A percentile compares a stretch with the other conserved stretches of the same genome.
phyloP scores from a whole-genome alignment of 225 moss, liverwort and hornwort species.

The Straminergon stramineum region DNA sequence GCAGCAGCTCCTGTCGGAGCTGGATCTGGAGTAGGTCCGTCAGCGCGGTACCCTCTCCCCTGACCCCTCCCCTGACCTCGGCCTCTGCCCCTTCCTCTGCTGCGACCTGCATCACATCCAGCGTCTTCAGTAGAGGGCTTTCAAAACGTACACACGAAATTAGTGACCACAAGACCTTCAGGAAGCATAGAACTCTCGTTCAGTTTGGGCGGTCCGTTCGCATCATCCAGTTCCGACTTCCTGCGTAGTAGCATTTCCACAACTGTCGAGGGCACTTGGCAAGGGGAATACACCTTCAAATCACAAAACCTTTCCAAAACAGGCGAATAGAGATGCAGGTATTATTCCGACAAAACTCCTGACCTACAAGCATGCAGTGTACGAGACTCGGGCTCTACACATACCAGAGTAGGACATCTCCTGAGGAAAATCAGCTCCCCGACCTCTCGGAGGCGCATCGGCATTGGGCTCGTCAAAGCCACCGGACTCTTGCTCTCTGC shows the following conservation, averaged over 20 bases:
- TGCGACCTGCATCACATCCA: constrained; percentile 14
- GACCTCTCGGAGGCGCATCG: constrained; percentile 67
- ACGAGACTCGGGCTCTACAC: neutral
- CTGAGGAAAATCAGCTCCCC: constrained; percentile 37
- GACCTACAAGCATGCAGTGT: neutral
- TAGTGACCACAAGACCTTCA: neutral
- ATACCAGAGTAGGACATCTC: constrained; percentile 35
- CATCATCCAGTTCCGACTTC: neutral
- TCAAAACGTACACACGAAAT: neutral
- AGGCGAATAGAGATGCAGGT: neutral
- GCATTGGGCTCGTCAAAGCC: constrained; percentile 69
- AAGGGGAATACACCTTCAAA: neutral
- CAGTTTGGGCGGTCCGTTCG: neutral
- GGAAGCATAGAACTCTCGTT: neutral
- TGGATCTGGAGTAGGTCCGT: constrained; percentile 57
- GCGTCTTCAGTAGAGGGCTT: neutral
- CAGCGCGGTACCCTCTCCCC: constrained; percentile 85
- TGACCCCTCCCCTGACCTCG: constrained; percentile 91
- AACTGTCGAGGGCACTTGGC: neutral
- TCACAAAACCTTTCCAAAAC: neutral
- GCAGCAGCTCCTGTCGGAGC: constrained; percentile 19
- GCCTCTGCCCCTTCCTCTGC: constrained; percentile 87
- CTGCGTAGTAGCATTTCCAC: neutral
- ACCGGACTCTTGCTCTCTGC: constrained; percentile 84
- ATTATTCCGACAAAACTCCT: neutral